Evolutionary conservation across 441 rosid genomes (phyloP), one percentile per base, ranked within the genome.

Genomic region (Metrosideros polymorpha): DNA sequence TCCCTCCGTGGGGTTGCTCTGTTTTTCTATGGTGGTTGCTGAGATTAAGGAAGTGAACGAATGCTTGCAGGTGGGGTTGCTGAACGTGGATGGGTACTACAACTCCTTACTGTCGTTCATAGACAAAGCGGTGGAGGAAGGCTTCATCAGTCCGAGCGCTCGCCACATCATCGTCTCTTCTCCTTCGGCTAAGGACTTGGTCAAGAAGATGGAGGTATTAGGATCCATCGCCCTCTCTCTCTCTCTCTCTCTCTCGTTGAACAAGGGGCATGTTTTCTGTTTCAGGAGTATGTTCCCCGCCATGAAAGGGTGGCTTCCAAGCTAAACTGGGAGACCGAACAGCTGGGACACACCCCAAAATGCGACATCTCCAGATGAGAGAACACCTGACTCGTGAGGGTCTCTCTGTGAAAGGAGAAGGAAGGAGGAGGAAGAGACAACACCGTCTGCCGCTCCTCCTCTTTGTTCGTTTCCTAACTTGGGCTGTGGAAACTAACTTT

Each of bases 91-190:
- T 86, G 99, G 98, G 35, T 97, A 94, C 87, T 97, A 96, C 91
- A 95, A 96, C 90, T 95, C 99, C 5, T 86, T 97, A 87, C 89
- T 97, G 86, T 93, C 98, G 47, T 97, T 97, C 88, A 92, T 97
- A 61, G 99, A 97, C 92, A 94, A 94, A 85, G 99, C 99, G 55
- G 99, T 97, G 47, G 99, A 97, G 90, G 99, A 96, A 90, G 99
- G 98, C 24, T 97, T 97, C 89, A 93, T 97, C 63, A 57, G 88
- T 86, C 99, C 98, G 61, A 93, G 84, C 55, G 99, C 99, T 45
- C 95, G 99, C 82, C 99, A 94, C 90, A 97, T 97, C 90, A 92
- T 96, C n/a, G 95, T 97, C 12, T 96, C 96, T 45, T 96, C 98
- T 47, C 96, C 97, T 51, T 91, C 90, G 47, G 95, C 99, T 9